phyloP scores from a whole-genome alignment of 2,329 filamentous ascomycete species.

The Trichoderma sp. region DNA sequence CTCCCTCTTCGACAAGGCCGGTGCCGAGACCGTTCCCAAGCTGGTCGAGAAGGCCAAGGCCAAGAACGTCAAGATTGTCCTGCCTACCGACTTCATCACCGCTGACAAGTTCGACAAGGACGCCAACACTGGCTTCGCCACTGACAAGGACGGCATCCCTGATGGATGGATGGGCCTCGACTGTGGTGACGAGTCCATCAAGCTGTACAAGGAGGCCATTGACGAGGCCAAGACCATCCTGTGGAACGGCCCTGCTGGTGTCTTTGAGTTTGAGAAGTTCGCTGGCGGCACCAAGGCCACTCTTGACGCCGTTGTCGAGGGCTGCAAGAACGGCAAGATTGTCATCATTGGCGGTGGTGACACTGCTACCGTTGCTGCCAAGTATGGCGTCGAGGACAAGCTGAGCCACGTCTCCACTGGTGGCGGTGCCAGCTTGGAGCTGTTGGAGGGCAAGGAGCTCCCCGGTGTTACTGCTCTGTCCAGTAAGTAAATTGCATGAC shows the following conservation, averaged over 20 bases:
- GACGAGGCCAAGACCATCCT: conserved; percentile 91
- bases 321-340: conserved; percentile 76
- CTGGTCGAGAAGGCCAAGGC: conserved; percentile 95
- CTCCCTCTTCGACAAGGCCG: conserved; percentile 91
- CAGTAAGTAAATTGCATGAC: conserved; percentile 58
- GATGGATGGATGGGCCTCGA: conserved; percentile 99
- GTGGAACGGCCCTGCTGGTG: conserved; percentile 97
- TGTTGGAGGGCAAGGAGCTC: conserved; percentile 97
- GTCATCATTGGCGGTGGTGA: conserved; percentile 99
- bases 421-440: conserved; percentile 91
- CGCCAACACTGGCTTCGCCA: conserved; percentile 78
- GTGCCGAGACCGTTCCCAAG: conserved; percentile 84
- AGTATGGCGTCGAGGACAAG: conserved; percentile 95
- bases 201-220: conserved; percentile 88
- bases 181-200: conserved; percentile 84
- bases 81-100: conserved; percentile 93
- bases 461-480: conserved; percentile 93
- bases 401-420: conserved; percentile 98
- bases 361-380: conserved; percentile 95
- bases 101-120: conserved; percentile 92
- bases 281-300: conserved; percentile 90
- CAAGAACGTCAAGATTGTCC: conserved; percentile 92
- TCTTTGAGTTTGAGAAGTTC: conserved; percentile 97
- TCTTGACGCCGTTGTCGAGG: conserved; percentile 83
- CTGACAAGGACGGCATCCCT: conserved; percentile 85